Evolutionary conservation across 768 basidiomycete genomes (phyloP).

Genomic region (Gymnopilus junonius): DNA sequence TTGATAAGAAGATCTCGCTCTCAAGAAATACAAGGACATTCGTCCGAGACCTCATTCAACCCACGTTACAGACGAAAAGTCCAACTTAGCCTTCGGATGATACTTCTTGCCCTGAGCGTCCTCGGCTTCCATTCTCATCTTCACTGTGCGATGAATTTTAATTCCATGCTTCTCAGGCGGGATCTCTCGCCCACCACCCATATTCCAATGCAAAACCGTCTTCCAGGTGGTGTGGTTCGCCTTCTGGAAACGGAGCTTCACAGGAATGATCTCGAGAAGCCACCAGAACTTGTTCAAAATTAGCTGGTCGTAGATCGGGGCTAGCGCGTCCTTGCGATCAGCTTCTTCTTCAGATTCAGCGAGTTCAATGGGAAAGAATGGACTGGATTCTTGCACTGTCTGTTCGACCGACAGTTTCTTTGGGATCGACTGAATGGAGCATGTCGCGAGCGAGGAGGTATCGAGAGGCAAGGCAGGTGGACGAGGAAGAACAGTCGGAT

Average conservation of each 20-base stretch:
- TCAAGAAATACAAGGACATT: neutral
- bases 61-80: constrained; percentile 34
- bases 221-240: constrained; percentile 32
- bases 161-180: constrained; percentile 36
- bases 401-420: constrained; percentile 22
- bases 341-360: constrained; percentile 46
- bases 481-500: constrained; percentile 40
- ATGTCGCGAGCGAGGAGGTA: constrained; percentile 26
- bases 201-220: constrained; percentile 31
- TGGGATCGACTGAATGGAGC: constrained; percentile 31
- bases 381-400: neutral
- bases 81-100: constrained; percentile 38
- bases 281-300: constrained; percentile 49
- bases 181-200: constrained; percentile 43
- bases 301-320: constrained; percentile 56
- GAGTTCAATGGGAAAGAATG: neutral
- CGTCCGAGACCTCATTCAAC: constrained; percentile 36
- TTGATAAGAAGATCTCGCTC: neutral
- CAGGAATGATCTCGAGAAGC: constrained; percentile 30
- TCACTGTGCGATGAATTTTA: constrained; percentile 55
- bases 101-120: constrained; percentile 39
- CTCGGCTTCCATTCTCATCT: constrained; percentile 56
- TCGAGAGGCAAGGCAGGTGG: constrained; percentile 42
- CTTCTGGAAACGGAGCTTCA: constrained; percentile 39
- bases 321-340: constrained; percentile 52